Conservation (phyloP, 2,329 filamentous ascomycete species). For the Fusarium bactridioides region DNA sequence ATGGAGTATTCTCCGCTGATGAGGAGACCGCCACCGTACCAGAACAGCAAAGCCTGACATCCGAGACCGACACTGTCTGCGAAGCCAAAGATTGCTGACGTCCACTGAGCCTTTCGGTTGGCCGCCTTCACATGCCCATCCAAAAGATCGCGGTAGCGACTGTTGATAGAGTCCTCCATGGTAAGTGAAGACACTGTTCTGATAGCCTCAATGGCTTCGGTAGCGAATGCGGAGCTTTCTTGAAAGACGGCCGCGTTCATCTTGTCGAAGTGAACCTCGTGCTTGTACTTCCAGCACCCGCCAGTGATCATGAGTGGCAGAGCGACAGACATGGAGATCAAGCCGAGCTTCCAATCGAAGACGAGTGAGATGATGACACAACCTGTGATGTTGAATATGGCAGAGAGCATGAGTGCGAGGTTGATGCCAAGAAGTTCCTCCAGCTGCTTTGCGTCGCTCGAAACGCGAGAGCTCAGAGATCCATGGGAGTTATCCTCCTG, state of each 20-base stretch:
- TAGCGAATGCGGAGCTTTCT: conserved; percentile 68
- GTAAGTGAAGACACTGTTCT: conserved; percentile 69
- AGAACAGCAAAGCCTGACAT: conserved; percentile 63
- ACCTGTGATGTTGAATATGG: conserved; percentile 43
- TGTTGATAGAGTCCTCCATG: conserved; percentile 64
- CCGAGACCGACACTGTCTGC: conserved; percentile 49
- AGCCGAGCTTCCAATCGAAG: conserved; percentile 49
- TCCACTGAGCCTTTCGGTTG: conserved; percentile 44
- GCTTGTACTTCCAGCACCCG: conserved; percentile 50
- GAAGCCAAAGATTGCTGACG: conserved; percentile 46
- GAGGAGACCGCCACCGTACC: conserved; percentile 50
- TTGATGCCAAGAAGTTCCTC: conserved; percentile 47
- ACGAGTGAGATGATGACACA: conserved; percentile 43
- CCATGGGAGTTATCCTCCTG: conserved; percentile 42
- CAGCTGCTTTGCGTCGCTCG: conserved; percentile 44
- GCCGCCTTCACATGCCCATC: conserved; percentile 45
- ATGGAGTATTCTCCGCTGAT: conserved; percentile 45
- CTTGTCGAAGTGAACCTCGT: conserved; percentile 63
- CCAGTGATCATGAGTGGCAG: conserved; percentile 47
- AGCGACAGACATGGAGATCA: conserved; percentile 48
- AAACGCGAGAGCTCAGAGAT: conserved; percentile 38
- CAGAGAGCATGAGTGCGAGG: conserved; percentile 41
- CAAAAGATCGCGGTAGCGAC: conserved; percentile 49
- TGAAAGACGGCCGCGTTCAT: conserved; percentile 66
- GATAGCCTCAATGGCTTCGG: conserved; percentile 68